Base-by-base conservation (phyloP, 1,284 basidiomycete species). In the Coniophora puteana region DNA sequence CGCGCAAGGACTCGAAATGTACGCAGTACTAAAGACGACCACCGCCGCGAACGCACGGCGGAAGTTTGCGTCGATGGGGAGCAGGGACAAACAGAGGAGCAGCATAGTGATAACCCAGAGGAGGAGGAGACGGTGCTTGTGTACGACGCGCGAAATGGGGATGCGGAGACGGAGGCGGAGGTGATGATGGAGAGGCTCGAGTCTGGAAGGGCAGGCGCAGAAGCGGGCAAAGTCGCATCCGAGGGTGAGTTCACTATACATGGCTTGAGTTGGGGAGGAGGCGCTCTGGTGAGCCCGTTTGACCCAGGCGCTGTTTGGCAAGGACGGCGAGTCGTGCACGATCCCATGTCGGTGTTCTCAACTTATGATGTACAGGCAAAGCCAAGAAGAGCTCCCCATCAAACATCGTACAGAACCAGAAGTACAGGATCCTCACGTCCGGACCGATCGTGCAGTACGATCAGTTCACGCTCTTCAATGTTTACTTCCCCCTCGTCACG, bases 391-490 rank as follows among this genome's bases (percentile, higher is more conserved):
- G 69, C 47, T 90, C 78, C 49, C 78, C 80, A 43, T 78, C 93
- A 22, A 99, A 99, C 63, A 83, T 89, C 24, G 89, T 98, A 30
- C 84, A 90, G 51, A 99, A 99, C 57, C 95, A 98, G 63, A 99
- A 99, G 68, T 99, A 99, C 75, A 96, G 93, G 58, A 67, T 90
- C 38, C 74, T 93, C 65, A 92, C 91, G 8, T 99, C 99, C 70
- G 74, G 99, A 4, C 95, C 95, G 0, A 78, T 97, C 47, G 94
- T 99, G 31, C 83, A 99, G 61, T 99, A 98, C 65, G 94, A 98
- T 63, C 96, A 99, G 65, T 99, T 99, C 86, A 99, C 98, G 67
- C 98, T 96, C 74, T 99, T 97, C 83, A 99, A 99, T 63, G 77
- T 99, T 10, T 99, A 99, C 67, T 99, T 99, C 60, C 79, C 99